These are phyloP conservation scores for Colletotrichum caudatum DNA, from an alignment of 2,329 filamentous ascomycete genomes.

Conservation along the genomic window DNA sequence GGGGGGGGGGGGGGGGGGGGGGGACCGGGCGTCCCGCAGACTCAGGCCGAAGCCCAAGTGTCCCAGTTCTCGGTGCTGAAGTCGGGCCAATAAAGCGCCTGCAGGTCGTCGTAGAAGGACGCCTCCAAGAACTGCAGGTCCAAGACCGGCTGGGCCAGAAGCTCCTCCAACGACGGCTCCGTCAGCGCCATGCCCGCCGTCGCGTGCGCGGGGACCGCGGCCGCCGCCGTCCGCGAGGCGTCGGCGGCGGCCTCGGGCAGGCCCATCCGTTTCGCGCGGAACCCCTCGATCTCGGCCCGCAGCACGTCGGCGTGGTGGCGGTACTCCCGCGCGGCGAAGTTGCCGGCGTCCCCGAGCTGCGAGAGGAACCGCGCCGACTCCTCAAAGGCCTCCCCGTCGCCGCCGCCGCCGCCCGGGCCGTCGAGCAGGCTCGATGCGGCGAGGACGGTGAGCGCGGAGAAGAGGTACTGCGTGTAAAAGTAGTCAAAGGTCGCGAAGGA, in stretches of 20 bases:
- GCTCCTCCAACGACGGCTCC: conserved; percentile 52
- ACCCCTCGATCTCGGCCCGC: conserved; percentile 40
- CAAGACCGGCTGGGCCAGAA: conserved; percentile 50
- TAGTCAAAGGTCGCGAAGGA: conserved; percentile 61
- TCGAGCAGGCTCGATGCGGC: conserved; percentile 56
- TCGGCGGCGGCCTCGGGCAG: background rate
- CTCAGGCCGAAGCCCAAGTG: conserved; percentile 17
- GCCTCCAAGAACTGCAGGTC: conserved; percentile 51
- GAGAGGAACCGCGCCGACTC: conserved; percentile 53
- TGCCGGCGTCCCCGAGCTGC: conserved; percentile 54
- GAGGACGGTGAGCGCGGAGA: conserved; percentile 58
- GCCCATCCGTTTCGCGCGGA: conserved; percentile 25
- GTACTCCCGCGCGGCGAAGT: conserved; percentile 57
- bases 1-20: background rate
- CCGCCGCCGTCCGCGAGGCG: background rate
- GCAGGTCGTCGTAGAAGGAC: conserved; percentile 41
- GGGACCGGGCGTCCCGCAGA: too few species aligned
- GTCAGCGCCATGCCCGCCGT: conserved; percentile 53
- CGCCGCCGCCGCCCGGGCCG: conserved; percentile 42
- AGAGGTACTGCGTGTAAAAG: conserved; percentile 60
- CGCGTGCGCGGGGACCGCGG: conserved; percentile 17
- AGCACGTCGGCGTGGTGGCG: conserved; percentile 54
- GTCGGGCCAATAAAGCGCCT: conserved; percentile 43
- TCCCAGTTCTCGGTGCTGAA: conserved; percentile 42
- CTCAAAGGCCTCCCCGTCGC: conserved; percentile 55